Evolutionary conservation across 345 rosid genomes (phyloP), one percentile per base, ranked within the genome.

Genomic region (Eucalyptus tenuipes): DNA sequence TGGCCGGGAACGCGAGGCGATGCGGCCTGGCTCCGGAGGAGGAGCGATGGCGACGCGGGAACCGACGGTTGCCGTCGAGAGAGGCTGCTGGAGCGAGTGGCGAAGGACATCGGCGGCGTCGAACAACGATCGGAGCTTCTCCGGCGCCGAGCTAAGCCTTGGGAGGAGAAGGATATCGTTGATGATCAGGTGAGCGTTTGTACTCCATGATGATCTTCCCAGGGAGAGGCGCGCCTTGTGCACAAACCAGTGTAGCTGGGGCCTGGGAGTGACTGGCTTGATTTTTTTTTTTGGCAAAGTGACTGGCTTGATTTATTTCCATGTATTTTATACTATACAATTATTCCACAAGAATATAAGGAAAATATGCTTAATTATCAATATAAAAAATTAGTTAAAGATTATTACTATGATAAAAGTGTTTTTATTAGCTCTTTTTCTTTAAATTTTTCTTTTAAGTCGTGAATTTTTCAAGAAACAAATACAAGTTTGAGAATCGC

Each of bases 401-500:
- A 1, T n/a, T 7, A n/a, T 64, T 14, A 37, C 4, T 7, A 14
- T 7, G 33, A 59, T 59, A 12, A 59, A 59, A 29, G 8, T 11
- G 2, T 59, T 59, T 59, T 27, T 29, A n/a, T 64, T 1, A 64
- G 18, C 75, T 64, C 37, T 7, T 2, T 14, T 14, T n/a, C 37
- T 64, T 64, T 13, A 14, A n/a, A 61, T 4, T 0, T 0, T 12
- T n/a, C n/a, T 59, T 64, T 27, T 12, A 61, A 61, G 15, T 29
- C 0, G 0, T 61, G 17, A 29, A 29, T 61, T 61, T 59, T 61
- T 61, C 1, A 0, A 0, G 0, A 29, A 61, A 61, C 8, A 55
- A 55, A 24, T 24, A 55, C 2, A 55, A 55, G 6, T 24, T 55
- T 25, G 13, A 22, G 6, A 55, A 53, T 53, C 0, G 13, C 29